A percentile compares a stretch with the other conserved stretches of the same genome.
Evolutionary conservation across 2,329 filamentous ascomycete genomes (phyloP).

Genomic region (Claviceps sp.): DNA sequence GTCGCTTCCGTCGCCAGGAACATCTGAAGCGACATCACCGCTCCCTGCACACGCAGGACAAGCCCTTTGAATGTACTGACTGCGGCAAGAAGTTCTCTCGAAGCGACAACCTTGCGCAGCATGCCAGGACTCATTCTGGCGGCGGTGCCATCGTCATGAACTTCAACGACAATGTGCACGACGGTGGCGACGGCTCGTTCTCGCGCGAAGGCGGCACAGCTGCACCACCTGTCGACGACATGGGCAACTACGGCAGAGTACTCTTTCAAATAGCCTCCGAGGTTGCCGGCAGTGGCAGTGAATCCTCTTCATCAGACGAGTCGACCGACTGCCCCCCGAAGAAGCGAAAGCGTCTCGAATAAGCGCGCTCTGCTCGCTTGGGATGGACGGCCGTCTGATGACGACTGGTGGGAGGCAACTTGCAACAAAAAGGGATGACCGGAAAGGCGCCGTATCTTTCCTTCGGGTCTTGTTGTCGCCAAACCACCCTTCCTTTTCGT

Average conservation of each 20-base stretch:
- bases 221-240: constrained; percentile 42
- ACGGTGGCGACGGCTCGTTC: constrained; percentile 45
- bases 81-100: constrained; percentile 99
- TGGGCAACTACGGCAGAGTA: constrained; percentile 56
- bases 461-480: constrained; percentile 1
- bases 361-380: constrained; percentile 12
- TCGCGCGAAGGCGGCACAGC: constrained; percentile 29
- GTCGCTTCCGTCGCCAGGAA: constrained; percentile 94
- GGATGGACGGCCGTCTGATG: no score
- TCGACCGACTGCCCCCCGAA: constrained; percentile 34
- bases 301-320: constrained; percentile 39
- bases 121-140: constrained; percentile 75
- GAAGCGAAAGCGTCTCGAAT: constrained; percentile 67
- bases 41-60: constrained; percentile 95
- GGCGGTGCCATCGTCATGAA: constrained; percentile 85
- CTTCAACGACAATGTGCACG: constrained; percentile 55
- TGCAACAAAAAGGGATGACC: no score
- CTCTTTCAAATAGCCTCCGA: constrained; percentile 71
- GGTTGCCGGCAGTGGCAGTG: constrained; percentile 51
- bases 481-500: neutral
- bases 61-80: constrained; percentile 94
- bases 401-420: no score
- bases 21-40: constrained; percentile 98
- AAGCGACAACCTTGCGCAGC: constrained; percentile 93
- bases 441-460: no score